Evolutionary conservation across 805 yeast genomes (phyloP).

Genomic region (Wickerhamiella brachini): DNA sequence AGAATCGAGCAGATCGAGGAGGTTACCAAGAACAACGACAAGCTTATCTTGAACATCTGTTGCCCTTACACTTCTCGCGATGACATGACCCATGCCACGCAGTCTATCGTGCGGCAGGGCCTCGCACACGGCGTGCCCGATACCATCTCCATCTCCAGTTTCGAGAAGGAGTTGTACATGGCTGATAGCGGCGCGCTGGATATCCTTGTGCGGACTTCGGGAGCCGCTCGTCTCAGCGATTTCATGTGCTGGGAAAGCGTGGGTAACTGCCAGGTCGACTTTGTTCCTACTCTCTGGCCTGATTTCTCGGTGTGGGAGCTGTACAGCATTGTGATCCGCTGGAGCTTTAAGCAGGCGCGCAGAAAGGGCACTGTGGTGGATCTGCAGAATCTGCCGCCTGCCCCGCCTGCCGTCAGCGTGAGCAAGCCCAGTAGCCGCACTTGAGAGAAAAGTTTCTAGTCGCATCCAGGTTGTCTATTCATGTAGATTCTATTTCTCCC

Average conservation of each 20-base stretch:
- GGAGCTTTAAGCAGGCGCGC: slow-evolving; percentile 32
- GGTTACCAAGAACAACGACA: slow-evolving; percentile 40
- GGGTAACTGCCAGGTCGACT: slow-evolving; percentile 53
- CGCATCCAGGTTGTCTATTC: no score
- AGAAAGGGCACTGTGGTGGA: not conserved
- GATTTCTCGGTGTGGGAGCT: slow-evolving; percentile 63
- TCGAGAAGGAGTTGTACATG: slow-evolving; percentile 52
- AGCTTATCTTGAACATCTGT: slow-evolving; percentile 34
- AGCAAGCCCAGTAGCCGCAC: not conserved
- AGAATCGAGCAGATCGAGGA: slow-evolving; percentile 52
- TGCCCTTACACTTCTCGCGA: slow-evolving; percentile 91
- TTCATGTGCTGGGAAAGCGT: slow-evolving; percentile 74
- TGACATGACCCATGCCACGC: slow-evolving; percentile 63
- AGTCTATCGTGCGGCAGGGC: slow-evolving; percentile 28
- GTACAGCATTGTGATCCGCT: slow-evolving; percentile 58
- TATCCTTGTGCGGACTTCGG: slow-evolving; percentile 74
- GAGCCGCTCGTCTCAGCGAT: slow-evolving; percentile 75
- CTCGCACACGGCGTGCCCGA: slow-evolving; percentile 11
- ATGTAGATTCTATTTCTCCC: not conserved
- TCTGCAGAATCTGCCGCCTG: slow-evolving; percentile 6
- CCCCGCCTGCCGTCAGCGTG: slow-evolving; percentile 18
- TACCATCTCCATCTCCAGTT: slow-evolving; percentile 34
- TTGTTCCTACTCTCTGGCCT: slow-evolving; percentile 81
- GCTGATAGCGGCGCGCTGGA: slow-evolving; percentile 65
- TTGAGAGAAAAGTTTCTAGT: not conserved